phyloP scores from a whole-genome alignment of 2,329 filamentous ascomycete genomes.

The Nemania sp. region DNA sequence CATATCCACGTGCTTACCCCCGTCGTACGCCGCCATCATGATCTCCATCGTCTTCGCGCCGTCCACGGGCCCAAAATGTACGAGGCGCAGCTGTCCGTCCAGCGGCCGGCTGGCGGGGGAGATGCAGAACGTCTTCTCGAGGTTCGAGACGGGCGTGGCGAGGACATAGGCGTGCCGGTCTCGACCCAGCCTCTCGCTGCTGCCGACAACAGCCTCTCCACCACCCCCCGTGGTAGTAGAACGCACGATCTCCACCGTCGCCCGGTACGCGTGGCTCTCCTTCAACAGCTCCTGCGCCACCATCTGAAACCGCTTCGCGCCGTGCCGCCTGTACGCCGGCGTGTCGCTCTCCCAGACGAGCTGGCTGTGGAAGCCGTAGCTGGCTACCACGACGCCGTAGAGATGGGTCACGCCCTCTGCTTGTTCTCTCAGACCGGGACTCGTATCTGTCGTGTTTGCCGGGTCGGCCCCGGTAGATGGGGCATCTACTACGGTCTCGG shows the following conservation, averaged over 20 bases:
- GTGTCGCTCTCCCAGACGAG: constrained; percentile 93
- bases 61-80: constrained; percentile 73
- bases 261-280: constrained; percentile 55
- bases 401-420: constrained; percentile 48
- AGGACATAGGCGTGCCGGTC: constrained; percentile 76
- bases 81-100: constrained; percentile 70
- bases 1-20: constrained; percentile 59
- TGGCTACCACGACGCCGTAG: constrained; percentile 82
- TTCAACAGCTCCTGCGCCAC: constrained; percentile 76
- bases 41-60: constrained; percentile 74
- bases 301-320: constrained; percentile 80
- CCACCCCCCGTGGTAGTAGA: constrained; percentile 32
- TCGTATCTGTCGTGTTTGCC: neutral
- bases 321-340: constrained; percentile 75
- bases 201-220: constrained; percentile 5
- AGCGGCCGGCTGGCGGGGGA: constrained; percentile 73
- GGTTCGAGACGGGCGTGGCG: constrained; percentile 74
- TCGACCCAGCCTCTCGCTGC: constrained; percentile 37
- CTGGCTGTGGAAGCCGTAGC: constrained; percentile 87
- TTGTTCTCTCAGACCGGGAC: constrained; percentile 34
- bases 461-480: constrained; percentile 6
- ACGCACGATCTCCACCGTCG: constrained; percentile 45
- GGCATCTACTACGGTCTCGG: constrained; percentile 14
- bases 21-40: constrained; percentile 68
- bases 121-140: constrained; percentile 82